Base-by-base conservation (phyloP, 306 rosid species). In the Vigna angularis region DNA sequence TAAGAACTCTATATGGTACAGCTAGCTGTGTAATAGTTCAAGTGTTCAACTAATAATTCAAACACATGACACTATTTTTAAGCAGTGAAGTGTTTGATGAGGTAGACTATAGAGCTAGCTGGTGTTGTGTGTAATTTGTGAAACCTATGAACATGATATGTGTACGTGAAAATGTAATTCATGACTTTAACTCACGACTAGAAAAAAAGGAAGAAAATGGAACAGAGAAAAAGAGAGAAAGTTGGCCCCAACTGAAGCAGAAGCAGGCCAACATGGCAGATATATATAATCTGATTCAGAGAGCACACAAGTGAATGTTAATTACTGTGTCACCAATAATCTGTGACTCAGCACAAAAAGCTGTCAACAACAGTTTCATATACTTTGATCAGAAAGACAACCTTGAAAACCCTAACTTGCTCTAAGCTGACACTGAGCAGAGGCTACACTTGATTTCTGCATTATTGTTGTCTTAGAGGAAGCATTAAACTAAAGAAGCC, bases 341-440 rank as follows among this genome's bases (percentile, higher is more conserved):
- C 83, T 55, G 14, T 62, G 75, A 71, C 34, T 72, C 78, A 72
- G 66, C 57, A 63, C 36, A 55, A 56, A 26, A 55, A 53, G 81
- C 86, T 73, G 67, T 52, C 8, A 76, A 51, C 7, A 76, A 74
- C 56, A 56, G 80, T 24, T 24, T 69, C 59, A 74, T 14, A 69
- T 9, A 55, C 56, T 65, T 56, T 65, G 36, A 36, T 83, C 50
- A 63, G 30, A 45, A 55, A 65, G 72, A 55, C 76, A 79, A 64
- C 28, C 64, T 52, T 74, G 44, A 59, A 84, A 84, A 80, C 82
- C 86, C 88, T 81, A 82, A 82, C 49, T 40, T 67, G 44, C 50
- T 49, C 24, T 63, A 52, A 34, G 34, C 79, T 65, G 45, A 66
- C 78, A 76, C 28, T 67, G 70, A 78, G 51, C 73, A 63, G 55